Base-by-base conservation (phyloP, 169 alveolate genomes). In the Plasmodium coatneyi region DNA sequence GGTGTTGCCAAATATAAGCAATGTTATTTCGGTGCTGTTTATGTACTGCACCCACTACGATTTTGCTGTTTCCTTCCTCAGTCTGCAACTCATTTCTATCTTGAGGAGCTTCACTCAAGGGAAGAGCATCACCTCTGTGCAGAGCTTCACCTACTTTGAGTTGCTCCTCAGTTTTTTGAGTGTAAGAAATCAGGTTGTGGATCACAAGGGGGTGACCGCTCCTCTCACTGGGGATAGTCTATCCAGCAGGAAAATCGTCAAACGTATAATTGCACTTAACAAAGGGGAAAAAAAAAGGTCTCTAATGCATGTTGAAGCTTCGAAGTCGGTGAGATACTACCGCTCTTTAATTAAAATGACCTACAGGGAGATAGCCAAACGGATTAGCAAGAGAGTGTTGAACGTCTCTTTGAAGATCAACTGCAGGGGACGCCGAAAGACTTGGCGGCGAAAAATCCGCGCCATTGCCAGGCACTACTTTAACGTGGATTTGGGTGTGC, bases 1-100 rank as follows among this genome's bases (percentile, higher is more conserved):
- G 32, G 92, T 36, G n/a, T 81, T 91, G 72, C 95, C 95, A 22
- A 66, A 74, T 49, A 91, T 91, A 79, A 82, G 71, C 49, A 80
- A 74, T 71, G 56, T 91, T 43, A 49, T 91, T 49, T 60, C 90
- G 16, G 84, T 82, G 3, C 70, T 91, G 60, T 91, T 91, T 80
- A 82, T 78, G 74, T 91, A 91, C 56, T 71, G 84, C 60, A 70
- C 43, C 60, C 92, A 91, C 60, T 70, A 83, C 32, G 54, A 91
- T 14, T 70, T 30, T 81, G 84, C 36, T 46, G 84, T 91, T 66
- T 80, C 95, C 1, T 91, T 91, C 52, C 83, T 91, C 36, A 91
- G 95, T 71, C 54, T 91, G 60, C 95, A 91, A 36, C 84, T 91
- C 39, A 25, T 81, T 41, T 91, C 84, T 19, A 91, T 91, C 22